Evolutionary conservation across 2,329 filamentous ascomycete species (phyloP).

Genomic region (Scedosporium apiospermum): DNA sequence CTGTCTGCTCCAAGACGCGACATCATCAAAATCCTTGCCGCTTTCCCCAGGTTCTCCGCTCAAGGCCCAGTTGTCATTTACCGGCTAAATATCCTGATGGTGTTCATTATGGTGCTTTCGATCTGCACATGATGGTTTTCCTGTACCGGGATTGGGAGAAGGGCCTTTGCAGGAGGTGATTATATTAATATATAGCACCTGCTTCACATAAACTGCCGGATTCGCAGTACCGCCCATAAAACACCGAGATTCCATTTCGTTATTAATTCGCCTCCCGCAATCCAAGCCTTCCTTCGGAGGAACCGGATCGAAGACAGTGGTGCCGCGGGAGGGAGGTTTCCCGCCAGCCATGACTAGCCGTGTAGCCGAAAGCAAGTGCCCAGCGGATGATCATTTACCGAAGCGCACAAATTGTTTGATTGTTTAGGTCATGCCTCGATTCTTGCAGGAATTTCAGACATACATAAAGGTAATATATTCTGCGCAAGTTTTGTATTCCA

Average conservation of each 20-base stretch:
- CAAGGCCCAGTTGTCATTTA: neutral
- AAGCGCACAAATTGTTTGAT: neutral
- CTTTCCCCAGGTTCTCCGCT: neutral
- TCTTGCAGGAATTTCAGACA: neutral
- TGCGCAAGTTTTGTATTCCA: neutral
- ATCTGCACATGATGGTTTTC: neutral
- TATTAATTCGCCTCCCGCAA: neutral
- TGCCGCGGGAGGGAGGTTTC: neutral
- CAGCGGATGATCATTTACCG: neutral
- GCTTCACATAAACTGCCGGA: conserved; percentile 1
- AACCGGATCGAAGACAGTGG: neutral
- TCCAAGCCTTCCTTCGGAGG: neutral
- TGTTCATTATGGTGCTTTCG: neutral
- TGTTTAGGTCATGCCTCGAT: neutral
- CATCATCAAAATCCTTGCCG: neutral
- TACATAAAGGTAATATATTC: neutral
- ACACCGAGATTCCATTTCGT: neutral
- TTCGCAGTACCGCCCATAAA: neutral
- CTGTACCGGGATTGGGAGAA: neutral
- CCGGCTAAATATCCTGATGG: neutral
- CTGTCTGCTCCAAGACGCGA: neutral
- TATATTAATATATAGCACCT: neutral
- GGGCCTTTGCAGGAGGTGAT: neutral
- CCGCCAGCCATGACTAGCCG: neutral
- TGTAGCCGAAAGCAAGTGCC: neutral